These are phyloP conservation scores for Echites panduratus DNA, from an alignment of 257 asterid species.

Conservation along the genomic window DNA sequence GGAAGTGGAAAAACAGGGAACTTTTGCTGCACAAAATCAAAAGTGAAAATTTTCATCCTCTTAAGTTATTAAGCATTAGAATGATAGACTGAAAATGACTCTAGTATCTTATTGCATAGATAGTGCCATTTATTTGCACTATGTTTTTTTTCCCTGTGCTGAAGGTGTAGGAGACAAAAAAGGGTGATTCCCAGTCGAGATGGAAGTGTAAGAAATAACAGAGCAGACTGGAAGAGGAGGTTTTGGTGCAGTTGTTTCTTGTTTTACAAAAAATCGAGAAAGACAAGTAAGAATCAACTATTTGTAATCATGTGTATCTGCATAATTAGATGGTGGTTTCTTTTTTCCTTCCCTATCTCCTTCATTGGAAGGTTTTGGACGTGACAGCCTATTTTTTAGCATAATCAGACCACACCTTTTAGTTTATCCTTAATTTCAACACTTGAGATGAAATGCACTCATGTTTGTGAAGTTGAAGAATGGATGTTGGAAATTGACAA, in stretches of 20 bases:
- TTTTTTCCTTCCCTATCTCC: neutral
- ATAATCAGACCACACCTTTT: conserved; percentile 11
- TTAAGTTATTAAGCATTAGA: no score
- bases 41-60: no score
- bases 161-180: conserved; percentile 48
- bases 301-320: conserved; percentile 8
- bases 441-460: conserved; percentile 6
- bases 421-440: conserved; percentile 5
- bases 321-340: neutral
- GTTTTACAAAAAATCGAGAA: conserved; percentile 67
- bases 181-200: conserved; percentile 46
- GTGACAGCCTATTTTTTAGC: conserved; percentile 3
- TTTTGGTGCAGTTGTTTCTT: conserved; percentile 72
- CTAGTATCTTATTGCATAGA: no score
- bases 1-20: no score
- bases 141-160: conserved; percentile 13
- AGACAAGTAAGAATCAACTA: conserved; percentile 43
- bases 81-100: no score
- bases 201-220: conserved; percentile 69
- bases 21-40: no score
- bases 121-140: conserved; percentile 2
- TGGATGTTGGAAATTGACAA: neutral
- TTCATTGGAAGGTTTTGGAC: neutral
- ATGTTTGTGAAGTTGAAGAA: conserved; percentile 4
- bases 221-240: conserved; percentile 94